Base-by-base conservation (phyloP, 2,329 filamentous ascomycete species). In the Arthrobotrys pseudoclavata region DNA sequence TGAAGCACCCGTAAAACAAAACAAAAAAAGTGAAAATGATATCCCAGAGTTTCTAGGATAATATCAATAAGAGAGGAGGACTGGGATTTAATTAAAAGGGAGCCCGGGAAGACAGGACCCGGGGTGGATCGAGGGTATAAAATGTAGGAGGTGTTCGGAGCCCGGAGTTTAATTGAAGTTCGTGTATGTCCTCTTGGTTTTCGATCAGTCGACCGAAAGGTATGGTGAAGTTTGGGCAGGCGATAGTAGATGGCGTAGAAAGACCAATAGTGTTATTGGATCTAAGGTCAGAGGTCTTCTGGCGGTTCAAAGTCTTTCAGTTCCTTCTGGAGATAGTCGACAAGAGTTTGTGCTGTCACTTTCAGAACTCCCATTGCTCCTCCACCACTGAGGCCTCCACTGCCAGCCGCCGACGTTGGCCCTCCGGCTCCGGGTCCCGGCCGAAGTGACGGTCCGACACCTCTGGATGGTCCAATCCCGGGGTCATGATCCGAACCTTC, bases 241-340 rank as follows among this genome's bases (percentile, higher is more conserved):
- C 20, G 20, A 12, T 34, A 37, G 12, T 26, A 13, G 13, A 57
- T 13, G 12, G 12, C 4, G 20, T 26, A 26, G 13, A 26, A 24
- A 60, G 31, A 20, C 55, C 22, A 40, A 40, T n/a, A 24, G 20
- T 13, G 20, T 6, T 42, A 15, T 20, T n/a, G 9, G 13, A 6
- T 20, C 22, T 7, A 20, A 29, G 10, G 57, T 79, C 53, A 80
- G n/a, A 80, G 67, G 34, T 79, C 71, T 29, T 80, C 79, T n/a
- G 80, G 79, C 20, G 80, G 69, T 61, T 82, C 81, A 70, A 81
- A 82, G 18, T 80, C 80, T 47, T 71, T 70, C 50, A 82, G 29
- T 52, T 82, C 81, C 70, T 77, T 80, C 76, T 81, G 79, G 47
- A 82, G 61, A 63, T 82, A 82, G n/a, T 77, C 74, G 0, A 80